A percentile compares a stretch with the other conserved stretches of the same genome.
phyloP scores from a whole-genome alignment of 2,329 filamentous ascomycete genomes.

The Hypoxylon sp. region DNA sequence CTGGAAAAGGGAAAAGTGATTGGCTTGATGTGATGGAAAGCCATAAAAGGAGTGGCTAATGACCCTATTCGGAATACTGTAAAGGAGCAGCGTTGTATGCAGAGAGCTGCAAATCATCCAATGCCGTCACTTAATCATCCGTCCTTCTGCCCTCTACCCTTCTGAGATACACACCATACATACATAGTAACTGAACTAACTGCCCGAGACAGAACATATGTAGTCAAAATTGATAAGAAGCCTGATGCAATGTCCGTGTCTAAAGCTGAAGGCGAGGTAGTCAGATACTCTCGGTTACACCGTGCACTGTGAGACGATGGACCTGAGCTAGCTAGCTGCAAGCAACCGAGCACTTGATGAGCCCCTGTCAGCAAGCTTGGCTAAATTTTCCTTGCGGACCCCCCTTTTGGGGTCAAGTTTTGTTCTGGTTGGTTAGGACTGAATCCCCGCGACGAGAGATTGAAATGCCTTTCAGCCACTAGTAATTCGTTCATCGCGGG shows the following conservation, averaged over 20 bases:
- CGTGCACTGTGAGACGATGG: slow-evolving; percentile 5
- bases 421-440: slow-evolving; percentile 32
- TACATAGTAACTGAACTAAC: neutral
- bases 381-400: slow-evolving; percentile 22
- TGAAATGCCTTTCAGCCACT: slow-evolving; percentile 32
- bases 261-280: slow-evolving; percentile 9
- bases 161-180: neutral
- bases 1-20: slow-evolving; percentile 5
- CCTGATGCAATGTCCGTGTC: neutral
- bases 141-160: neutral
- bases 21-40: slow-evolving; percentile 15
- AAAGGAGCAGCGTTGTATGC: slow-evolving; percentile 5
- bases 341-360: slow-evolving; percentile 21
- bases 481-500: slow-evolving; percentile 14
- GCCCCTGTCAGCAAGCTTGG: slow-evolving; percentile 38
- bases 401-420: slow-evolving; percentile 12
- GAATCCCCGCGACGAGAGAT: slow-evolving; percentile 36
- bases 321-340: slow-evolving; percentile 16
- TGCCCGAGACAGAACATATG: neutral
- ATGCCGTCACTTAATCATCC: neutral
- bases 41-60: slow-evolving; percentile 23
- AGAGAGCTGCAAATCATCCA: slow-evolving; percentile 13
- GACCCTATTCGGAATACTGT: slow-evolving; percentile 22
- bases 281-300: slow-evolving; percentile 16
- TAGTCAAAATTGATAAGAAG: slow-evolving; percentile 1